Evolutionary conservation across 108 stramenopile genomes (phyloP).

Genomic region (Nitzschia inconspicua): DNA sequence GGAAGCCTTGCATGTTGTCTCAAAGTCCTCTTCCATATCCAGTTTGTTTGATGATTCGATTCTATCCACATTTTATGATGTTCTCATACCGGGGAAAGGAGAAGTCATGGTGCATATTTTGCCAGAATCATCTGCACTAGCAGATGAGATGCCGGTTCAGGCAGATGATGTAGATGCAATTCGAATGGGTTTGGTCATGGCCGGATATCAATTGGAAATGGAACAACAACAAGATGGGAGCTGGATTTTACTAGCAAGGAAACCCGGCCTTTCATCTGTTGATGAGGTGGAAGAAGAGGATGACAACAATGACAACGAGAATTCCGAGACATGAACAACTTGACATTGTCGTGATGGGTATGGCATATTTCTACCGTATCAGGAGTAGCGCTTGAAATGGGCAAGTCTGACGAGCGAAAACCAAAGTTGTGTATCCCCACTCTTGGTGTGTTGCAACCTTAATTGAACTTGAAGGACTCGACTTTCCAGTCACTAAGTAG

Average conservation of each 20-base stretch:
- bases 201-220: background rate
- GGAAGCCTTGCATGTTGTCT: background rate
- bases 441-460: too few species aligned
- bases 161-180: constrained; percentile 1
- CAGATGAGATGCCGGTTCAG: constrained; percentile 10
- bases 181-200: constrained; percentile 2
- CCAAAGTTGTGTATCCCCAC: too few species aligned
- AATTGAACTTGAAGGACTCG: too few species aligned
- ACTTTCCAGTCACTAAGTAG: too few species aligned
- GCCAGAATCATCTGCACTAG: constrained; percentile 7
- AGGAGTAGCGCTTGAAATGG: too few species aligned
- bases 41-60: background rate
- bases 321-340: background rate
- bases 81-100: constrained; percentile 1
- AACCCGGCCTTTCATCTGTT: background rate
- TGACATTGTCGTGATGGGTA: too few species aligned
- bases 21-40: constrained; percentile 8
- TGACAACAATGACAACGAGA: background rate
- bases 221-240: constrained; percentile 9
- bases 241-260: constrained; percentile 2
- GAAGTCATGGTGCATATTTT: constrained; percentile 1
- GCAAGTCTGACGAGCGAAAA: too few species aligned
- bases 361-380: too few species aligned
- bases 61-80: constrained; percentile 4
- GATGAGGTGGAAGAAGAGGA: constrained; percentile 4